Percentiles rank a stretch among this genome's conserved stretches.
phyloP scores from a whole-genome alignment of 306 rosid genomes.

The Citrullus colocynthis region DNA sequence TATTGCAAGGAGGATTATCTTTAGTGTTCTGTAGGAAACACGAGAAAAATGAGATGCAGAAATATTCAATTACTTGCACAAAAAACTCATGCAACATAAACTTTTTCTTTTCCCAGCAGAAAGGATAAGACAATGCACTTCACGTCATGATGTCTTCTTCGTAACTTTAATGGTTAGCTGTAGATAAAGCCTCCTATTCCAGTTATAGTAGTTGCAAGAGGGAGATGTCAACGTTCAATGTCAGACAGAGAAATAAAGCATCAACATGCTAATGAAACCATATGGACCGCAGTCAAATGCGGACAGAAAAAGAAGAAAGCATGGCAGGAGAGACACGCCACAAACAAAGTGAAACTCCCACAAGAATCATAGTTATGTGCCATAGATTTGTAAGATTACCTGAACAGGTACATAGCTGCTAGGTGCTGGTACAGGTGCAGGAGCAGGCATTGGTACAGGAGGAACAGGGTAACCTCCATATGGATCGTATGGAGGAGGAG shows the following conservation, averaged over 20 bases:
- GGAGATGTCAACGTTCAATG: neutral
- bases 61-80: neutral
- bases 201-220: neutral
- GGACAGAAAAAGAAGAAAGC: neutral
- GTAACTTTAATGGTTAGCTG: neutral
- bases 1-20: slow-evolving; percentile 99
- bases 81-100: neutral
- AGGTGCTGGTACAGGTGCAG: slow-evolving; percentile 73
- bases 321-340: neutral
- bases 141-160: neutral
- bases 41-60: neutral
- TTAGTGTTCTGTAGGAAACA: slow-evolving; percentile 63
- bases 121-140: neutral
- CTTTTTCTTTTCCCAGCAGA: neutral
- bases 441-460: slow-evolving; percentile 74
- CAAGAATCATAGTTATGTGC: neutral
- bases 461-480: slow-evolving; percentile 85
- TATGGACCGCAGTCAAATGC: neutral
- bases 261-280: neutral
- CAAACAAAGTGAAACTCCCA: neutral
- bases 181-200: neutral
- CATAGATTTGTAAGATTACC: slow-evolving; percentile 25
- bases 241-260: neutral
- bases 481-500: slow-evolving; percentile 91
- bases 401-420: slow-evolving; percentile 83